Percentiles rank a stretch among this genome's conserved stretches.
phyloP scores from a whole-genome alignment of 2,329 filamentous ascomycete genomes.

The Colletotrichum noveboracense region DNA sequence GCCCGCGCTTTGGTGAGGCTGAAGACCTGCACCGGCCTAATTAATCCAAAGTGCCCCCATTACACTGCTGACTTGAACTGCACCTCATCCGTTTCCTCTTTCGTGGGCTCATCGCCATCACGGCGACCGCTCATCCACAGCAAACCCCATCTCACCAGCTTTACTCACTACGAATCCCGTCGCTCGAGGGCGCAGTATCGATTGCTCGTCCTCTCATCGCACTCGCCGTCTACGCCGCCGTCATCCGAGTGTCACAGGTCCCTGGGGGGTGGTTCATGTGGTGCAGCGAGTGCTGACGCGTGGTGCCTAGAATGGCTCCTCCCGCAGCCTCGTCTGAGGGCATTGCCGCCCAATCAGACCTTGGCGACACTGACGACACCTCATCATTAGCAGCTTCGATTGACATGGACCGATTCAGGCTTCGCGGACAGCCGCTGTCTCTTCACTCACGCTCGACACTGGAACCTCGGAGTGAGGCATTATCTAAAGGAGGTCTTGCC shows the following conservation, averaged over 20 bases:
- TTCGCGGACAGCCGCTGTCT: background rate
- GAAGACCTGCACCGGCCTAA: conserved; percentile 15
- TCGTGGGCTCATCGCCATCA: conserved; percentile 23
- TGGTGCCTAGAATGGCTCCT: conserved; percentile 24
- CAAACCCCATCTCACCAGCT: background rate
- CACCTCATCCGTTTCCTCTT: conserved; percentile 19
- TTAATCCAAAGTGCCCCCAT: conserved; percentile 22
- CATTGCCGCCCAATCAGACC: conserved; percentile 21
- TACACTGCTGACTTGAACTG: conserved; percentile 2
- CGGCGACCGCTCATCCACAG: conserved; percentile 19
- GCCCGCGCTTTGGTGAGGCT: conserved; percentile 16
- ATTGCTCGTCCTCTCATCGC: background rate
- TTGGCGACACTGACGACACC: conserved; percentile 19
- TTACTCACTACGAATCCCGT: background rate
- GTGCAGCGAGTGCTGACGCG: conserved; percentile 22
- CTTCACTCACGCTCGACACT: conserved; percentile 27
- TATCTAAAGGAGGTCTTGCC: conserved; percentile 37
- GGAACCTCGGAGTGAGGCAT: conserved; percentile 31
- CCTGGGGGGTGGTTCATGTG: conserved; percentile 13
- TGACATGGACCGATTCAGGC: background rate
- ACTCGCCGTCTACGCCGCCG: background rate
- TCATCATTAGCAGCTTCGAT: background rate
- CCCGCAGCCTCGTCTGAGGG: conserved; percentile 24
- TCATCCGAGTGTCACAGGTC: conserved; percentile 17
- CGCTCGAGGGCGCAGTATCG: background rate